Percentiles rank a stretch among this genome's conserved stretches.
phyloP scores from a whole-genome alignment of 768 basidiomycete genomes.

The Mycena pura region DNA sequence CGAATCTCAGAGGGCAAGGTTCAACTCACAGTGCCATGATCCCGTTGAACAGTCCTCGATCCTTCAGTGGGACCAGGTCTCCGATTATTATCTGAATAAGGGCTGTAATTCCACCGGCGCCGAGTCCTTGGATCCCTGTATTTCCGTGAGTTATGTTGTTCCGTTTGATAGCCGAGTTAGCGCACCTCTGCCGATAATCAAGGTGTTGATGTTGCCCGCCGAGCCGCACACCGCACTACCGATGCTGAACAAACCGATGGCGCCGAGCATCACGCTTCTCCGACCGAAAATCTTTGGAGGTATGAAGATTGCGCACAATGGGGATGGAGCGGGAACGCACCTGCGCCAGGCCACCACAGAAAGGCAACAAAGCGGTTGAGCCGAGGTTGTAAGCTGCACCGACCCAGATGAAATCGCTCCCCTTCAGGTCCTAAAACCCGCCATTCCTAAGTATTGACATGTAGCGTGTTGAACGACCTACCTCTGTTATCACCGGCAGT shows the following conservation, averaged over 20 bases:
- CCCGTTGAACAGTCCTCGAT: conserved; percentile 48
- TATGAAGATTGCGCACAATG: background rate
- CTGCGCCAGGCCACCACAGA: conserved; percentile 38
- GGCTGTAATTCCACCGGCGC: conserved; percentile 47
- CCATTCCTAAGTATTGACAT: no score
- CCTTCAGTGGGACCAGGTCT: conserved; percentile 53
- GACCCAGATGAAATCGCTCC: conserved; percentile 44
- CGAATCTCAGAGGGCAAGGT: background rate
- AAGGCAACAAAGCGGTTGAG: conserved; percentile 44
- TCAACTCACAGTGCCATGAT: conserved; percentile 42
- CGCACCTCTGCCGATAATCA: no score
- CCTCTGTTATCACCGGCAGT: conserved; percentile 44
- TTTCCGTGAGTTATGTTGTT: no score
- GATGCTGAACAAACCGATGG: conserved; percentile 36
- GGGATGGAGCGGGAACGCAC: background rate
- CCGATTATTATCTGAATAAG: conserved; percentile 48
- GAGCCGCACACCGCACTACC: conserved; percentile 48
- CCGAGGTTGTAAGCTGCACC: conserved; percentile 44
- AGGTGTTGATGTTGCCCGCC: no score
- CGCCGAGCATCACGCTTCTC: conserved; percentile 30
- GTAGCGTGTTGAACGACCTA: no score
- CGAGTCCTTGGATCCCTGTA: conserved; percentile 51
- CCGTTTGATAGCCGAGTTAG: no score
- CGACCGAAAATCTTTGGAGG: conserved; percentile 41
- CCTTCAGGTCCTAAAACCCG: conserved; percentile 31